Conservation (phyloP, 2,329 filamentous ascomycete species). For the Penicillium sp. region DNA sequence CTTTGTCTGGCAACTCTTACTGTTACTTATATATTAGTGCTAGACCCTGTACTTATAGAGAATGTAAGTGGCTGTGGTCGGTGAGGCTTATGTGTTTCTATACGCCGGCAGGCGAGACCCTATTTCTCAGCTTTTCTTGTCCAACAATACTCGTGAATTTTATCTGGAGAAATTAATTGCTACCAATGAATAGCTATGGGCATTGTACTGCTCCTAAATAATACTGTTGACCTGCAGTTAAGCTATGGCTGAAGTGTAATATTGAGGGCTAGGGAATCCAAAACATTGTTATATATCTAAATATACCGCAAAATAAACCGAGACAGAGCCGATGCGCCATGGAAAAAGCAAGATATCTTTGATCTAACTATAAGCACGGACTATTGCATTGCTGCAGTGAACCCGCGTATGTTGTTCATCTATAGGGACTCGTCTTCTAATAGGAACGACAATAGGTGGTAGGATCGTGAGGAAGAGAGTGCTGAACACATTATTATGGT, state of each 20-base stretch:
- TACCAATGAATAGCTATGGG: not conserved
- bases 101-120: not conserved
- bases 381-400: constrained; percentile 3
- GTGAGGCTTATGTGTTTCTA: not conserved
- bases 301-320: not conserved
- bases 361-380: not conserved
- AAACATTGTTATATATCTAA: not conserved
- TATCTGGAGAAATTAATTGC: not conserved
- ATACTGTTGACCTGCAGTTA: not conserved
- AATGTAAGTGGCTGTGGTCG: constrained; percentile 12
- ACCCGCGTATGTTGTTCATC: constrained; percentile 2
- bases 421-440: not conserved
- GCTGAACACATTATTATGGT: constrained; percentile 14
- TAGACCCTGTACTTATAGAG: constrained; percentile 18
- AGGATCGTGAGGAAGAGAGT: not conserved
- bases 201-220: not conserved
- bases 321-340: not conserved
- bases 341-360: not conserved
- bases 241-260: not conserved
- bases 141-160: not conserved
- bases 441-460: not conserved
- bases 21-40: constrained; percentile 15
- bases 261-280: constrained; percentile 1
- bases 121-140: not conserved
- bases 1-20: not conserved